Evolutionary conservation across 2,329 filamentous ascomycete species (phyloP).

Genomic region (Neurospora crassa): DNA sequence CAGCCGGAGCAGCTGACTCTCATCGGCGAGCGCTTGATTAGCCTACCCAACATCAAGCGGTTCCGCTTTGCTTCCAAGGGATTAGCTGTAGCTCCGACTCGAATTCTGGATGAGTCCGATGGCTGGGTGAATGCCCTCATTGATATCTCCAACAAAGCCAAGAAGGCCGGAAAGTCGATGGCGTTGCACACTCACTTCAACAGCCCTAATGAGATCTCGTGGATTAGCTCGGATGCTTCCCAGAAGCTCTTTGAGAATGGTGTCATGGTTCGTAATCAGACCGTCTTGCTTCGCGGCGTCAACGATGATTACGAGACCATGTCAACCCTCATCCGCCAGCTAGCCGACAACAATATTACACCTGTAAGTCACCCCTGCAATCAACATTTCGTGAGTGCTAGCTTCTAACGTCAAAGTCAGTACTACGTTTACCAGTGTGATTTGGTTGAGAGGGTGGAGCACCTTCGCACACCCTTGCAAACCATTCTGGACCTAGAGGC

Average conservation of each 20-base stretch:
- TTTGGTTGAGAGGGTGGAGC: conserved; percentile 51
- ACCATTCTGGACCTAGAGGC: conserved; percentile 50
- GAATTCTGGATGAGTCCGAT: conserved; percentile 41
- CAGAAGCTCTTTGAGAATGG: conserved; percentile 39
- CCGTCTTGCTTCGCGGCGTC: conserved; percentile 47
- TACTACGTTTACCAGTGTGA: conserved; percentile 61
- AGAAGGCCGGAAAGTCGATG: conserved; percentile 45
- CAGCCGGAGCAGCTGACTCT: conserved; percentile 38
- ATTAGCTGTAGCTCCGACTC: conserved; percentile 46
- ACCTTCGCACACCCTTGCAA: conserved; percentile 50
- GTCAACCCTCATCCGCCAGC: conserved; percentile 38
- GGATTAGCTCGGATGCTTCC: conserved; percentile 44
- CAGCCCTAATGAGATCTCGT: conserved; percentile 51
- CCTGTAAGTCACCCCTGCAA: conserved; percentile 32
- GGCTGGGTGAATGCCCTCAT: conserved; percentile 44
- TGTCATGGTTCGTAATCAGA: conserved; percentile 50
- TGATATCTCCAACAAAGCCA: conserved; percentile 39
- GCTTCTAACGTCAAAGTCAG: conserved; percentile 22
- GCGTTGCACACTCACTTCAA: conserved; percentile 59
- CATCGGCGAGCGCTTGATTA: conserved; percentile 46
- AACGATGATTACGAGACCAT: conserved; percentile 48
- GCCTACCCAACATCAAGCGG: conserved; percentile 47
- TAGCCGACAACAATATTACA: conserved; percentile 46
- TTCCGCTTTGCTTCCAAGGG: conserved; percentile 55
- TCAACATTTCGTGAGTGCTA: neutral